phyloP scores from a whole-genome alignment of 257 asterid genomes.

The Coffea canephora region DNA sequence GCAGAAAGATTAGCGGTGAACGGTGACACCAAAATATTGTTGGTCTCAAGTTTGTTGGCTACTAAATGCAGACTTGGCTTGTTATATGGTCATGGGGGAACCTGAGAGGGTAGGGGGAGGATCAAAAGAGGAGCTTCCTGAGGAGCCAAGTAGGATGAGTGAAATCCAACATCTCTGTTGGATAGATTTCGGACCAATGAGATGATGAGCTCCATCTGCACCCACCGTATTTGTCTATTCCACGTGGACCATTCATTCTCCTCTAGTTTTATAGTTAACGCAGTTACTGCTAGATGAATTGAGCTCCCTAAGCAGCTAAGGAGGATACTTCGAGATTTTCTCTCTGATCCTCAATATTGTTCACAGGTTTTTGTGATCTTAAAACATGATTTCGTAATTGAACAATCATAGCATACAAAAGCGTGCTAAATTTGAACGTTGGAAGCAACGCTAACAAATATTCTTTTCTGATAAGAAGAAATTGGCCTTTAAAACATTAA shows the following conservation, averaged over 20 bases:
- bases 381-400: background rate
- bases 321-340: background rate
- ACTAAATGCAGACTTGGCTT: slow-evolving; percentile 18
- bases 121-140: slow-evolving; percentile 28
- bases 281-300: background rate
- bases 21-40: background rate
- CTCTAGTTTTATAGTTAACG: slow-evolving; percentile 20
- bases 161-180: slow-evolving; percentile 39
- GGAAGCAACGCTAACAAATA: background rate
- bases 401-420: background rate
- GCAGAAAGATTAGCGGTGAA: slow-evolving; percentile 3
- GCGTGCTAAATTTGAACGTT: background rate
- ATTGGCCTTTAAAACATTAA: no score
- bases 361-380: slow-evolving; percentile 9
- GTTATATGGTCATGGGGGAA: slow-evolving; percentile 13
- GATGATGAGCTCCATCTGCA: slow-evolving; percentile 37
- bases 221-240: slow-evolving; percentile 14
- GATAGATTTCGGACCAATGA: slow-evolving; percentile 62
- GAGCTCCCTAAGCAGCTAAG: background rate
- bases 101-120: slow-evolving; percentile 16
- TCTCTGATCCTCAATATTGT: background rate
- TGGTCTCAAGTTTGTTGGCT: slow-evolving; percentile 13
- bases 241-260: slow-evolving; percentile 38
- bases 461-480: no score
- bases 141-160: slow-evolving; percentile 60